Evolutionary conservation across 1,284 basidiomycete genomes (phyloP).

Genomic region (Omphalotus olearius): DNA sequence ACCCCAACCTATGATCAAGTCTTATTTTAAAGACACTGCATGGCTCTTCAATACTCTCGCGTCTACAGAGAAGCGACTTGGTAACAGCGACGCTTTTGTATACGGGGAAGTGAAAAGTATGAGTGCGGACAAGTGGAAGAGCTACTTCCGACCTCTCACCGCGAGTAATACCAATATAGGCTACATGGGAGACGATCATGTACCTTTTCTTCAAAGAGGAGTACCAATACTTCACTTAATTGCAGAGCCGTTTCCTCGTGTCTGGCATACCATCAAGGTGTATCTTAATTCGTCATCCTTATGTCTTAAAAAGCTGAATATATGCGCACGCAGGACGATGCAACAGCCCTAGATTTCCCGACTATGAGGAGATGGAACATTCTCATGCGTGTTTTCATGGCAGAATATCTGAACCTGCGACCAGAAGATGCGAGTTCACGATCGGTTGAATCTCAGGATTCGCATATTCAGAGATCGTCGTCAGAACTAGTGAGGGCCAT

Average conservation of each 20-base stretch:
- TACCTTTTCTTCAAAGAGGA: slow-evolving; percentile 83
- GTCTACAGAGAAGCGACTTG: slow-evolving; percentile 64
- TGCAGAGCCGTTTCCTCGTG: slow-evolving; percentile 81
- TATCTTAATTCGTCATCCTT: slow-evolving; percentile 21
- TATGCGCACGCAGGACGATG: slow-evolving; percentile 69
- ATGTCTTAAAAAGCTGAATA: slow-evolving; percentile 8
- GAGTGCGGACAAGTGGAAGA: slow-evolving; percentile 42
- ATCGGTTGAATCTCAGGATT: too few species aligned
- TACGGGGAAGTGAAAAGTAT: slow-evolving; percentile 39
- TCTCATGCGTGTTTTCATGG: slow-evolving; percentile 82
- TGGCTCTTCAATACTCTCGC: slow-evolving; percentile 84
- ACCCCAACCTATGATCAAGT: slow-evolving; percentile 64
- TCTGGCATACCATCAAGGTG: slow-evolving; percentile 86
- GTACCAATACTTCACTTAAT: slow-evolving; percentile 93
- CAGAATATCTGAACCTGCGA: slow-evolving; percentile 83
- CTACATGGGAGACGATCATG: slow-evolving; percentile 91
- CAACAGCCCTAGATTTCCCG: slow-evolving; percentile 77
- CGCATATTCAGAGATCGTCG: too few species aligned
- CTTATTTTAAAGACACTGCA: slow-evolving; percentile 83
- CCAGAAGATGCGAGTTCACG: slow-evolving; percentile 27
- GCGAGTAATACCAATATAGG: slow-evolving; percentile 39
- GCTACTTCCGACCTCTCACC: slow-evolving; percentile 59
- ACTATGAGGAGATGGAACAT: slow-evolving; percentile 91
- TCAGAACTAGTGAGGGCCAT: too few species aligned
- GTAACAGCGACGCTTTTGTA: slow-evolving; percentile 53